Evolutionary conservation across 73 alveolate species (phyloP), one percentile per base, ranked within the genome.

Genomic region (Blepharisma japonicum): DNA sequence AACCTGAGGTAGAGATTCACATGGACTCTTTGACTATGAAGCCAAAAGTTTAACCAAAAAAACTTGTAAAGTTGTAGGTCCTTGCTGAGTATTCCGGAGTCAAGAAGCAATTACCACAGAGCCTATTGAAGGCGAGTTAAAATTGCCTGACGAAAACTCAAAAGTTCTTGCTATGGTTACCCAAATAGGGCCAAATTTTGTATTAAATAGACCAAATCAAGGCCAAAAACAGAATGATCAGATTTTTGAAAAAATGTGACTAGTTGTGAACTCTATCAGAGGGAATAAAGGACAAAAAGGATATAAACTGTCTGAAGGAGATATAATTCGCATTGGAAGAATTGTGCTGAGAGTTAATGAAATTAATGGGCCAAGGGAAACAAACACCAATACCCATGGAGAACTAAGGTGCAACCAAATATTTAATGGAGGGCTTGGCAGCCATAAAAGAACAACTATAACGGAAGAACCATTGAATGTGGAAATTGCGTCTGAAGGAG

Each of bases 11-110:
- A 78, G 94, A 51, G 98, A 92, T 67, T 82, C 93, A 45, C 98
- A 92, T 79, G 95, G 95, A 0, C 77, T 92, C 56, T 92, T 92
- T 68, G 98, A 92, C 68, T 92, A 90, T 81, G 98, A 92, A 84
- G 90, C 87, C 77, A 91, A 91, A 72, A 81, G 70, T 66, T 67
- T 86, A 39, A 83, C 84, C 45, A 81, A 81, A 42, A 84, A 81
- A 45, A 68, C 68, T 48, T 48, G 68, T 45, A 77, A 77, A 55
- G 71, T 76, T 39, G 85, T 68, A 27, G 49, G 53, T 18, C 53
- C 84, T 46, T 85, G 92, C 76, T 51, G 56, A 56, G 55, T 85
- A 38, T 50, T 68, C 56, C 81, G 77, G 71, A 71, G 61, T 55
- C 86, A 56, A 42, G 56, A 74, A 0, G 5, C 11, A 20, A 32